Evolutionary conservation across 768 basidiomycete genomes (phyloP).

Genomic region (Lentinula boryana): DNA sequence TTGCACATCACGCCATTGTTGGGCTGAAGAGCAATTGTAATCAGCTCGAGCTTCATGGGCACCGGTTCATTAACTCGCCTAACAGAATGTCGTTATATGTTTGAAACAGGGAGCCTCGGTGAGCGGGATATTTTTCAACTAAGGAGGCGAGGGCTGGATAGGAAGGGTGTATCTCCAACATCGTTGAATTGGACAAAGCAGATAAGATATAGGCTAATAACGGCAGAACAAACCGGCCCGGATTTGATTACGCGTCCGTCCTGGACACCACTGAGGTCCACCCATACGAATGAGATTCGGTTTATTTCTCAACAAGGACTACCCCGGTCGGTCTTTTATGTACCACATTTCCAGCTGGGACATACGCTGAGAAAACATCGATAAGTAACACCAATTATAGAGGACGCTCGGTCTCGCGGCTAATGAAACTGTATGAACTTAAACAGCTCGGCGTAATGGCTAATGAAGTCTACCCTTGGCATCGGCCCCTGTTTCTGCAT

Average conservation of each 20-base stretch:
- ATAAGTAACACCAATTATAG: not conserved
- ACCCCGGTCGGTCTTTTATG: no score
- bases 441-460: not conserved
- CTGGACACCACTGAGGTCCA: not conserved
- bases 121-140: slow-evolving; percentile 54
- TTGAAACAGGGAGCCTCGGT: slow-evolving; percentile 62
- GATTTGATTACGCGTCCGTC: not conserved
- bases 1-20: slow-evolving; percentile 64
- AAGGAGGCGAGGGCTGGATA: slow-evolving; percentile 14
- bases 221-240: not conserved
- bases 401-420: not conserved
- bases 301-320: no score
- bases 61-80: slow-evolving; percentile 30
- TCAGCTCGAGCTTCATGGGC: not conserved
- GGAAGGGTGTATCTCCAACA: slow-evolving; percentile 2
- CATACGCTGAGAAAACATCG: not conserved
- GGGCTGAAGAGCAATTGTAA: slow-evolving; percentile 36
- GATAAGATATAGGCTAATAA: not conserved
- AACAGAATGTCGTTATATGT: slow-evolving; percentile 69
- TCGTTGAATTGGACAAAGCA: not conserved
- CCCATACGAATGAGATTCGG: not conserved
- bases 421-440: not conserved
- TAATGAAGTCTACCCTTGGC: not conserved
- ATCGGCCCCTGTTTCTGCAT: not conserved
- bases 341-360: no score